Evolutionary conservation across 495 filamentous ascomycete genomes (phyloP).

Genomic region (Letharia columbiana): DNA sequence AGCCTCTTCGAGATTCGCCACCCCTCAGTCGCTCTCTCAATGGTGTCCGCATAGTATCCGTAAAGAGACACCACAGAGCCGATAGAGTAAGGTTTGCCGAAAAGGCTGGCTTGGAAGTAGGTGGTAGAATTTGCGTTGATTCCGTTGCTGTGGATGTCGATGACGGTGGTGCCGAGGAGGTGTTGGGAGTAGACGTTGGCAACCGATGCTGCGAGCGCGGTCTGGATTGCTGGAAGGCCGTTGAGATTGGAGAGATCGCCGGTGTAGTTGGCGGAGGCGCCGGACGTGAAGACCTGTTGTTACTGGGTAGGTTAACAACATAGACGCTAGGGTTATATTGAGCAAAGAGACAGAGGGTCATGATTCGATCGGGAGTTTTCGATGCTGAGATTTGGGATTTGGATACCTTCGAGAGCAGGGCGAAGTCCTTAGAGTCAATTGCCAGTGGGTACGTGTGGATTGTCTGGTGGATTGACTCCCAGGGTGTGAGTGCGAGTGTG

Average conservation of each 20-base stretch:
- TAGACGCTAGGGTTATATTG: background rate
- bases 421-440: background rate
- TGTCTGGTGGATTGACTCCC: background rate
- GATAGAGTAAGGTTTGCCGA: background rate
- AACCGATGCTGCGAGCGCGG: background rate
- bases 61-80: background rate
- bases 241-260: background rate
- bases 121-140: background rate
- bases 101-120: background rate
- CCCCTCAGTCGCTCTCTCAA: background rate
- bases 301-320: background rate
- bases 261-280: background rate
- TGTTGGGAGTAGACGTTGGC: background rate
- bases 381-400: background rate
- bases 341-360: background rate
- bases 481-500: background rate
- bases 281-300: background rate
- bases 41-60: background rate
- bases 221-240: background rate
- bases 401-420: background rate
- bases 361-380: background rate
- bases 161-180: conserved; percentile 1
- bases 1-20: background rate
- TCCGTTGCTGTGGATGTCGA: background rate
- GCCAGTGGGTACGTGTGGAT: background rate